Conservation (phyloP, 352 stramenopile species). For the Discostella stelligera region DNA sequence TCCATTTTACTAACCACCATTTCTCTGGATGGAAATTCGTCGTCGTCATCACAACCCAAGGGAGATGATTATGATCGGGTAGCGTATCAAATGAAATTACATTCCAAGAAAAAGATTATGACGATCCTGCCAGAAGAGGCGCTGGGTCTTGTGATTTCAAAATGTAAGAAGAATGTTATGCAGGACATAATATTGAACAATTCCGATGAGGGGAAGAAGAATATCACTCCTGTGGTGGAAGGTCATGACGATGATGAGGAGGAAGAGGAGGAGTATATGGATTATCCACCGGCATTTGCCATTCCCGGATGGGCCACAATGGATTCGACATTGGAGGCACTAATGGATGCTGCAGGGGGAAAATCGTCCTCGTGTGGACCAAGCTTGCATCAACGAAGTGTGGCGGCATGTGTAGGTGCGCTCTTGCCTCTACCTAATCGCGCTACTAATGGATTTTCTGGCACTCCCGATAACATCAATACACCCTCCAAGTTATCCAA, state of each 20-base stretch:
- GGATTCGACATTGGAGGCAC: constrained; percentile 62
- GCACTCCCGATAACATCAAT: not conserved
- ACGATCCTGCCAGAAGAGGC: constrained; percentile 78
- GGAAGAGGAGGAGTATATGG: constrained; percentile 56
- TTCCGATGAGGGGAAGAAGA: constrained; percentile 12
- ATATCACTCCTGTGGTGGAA: not conserved
- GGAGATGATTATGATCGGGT: constrained; percentile 77
- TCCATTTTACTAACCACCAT: constrained; percentile 52
- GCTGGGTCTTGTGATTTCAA: constrained; percentile 53
- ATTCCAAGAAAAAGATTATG: constrained; percentile 72
- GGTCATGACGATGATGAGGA: constrained; percentile 18
- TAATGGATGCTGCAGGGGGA: constrained; percentile 57
- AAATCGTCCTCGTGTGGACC: constrained; percentile 49
- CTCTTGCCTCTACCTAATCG: constrained; percentile 20
- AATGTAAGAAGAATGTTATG: constrained; percentile 55
- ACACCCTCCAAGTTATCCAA: constrained; percentile 21
- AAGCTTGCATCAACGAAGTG: constrained; percentile 39
- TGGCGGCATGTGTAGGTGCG: constrained; percentile 45
- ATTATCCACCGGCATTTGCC: constrained; percentile 62
- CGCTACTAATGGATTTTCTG: not conserved
- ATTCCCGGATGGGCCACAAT: constrained; percentile 67
- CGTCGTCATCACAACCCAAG: constrained; percentile 26
- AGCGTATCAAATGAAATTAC: constrained; percentile 65
- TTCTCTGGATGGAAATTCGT: constrained; percentile 61
- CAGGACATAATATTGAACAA: constrained; percentile 4